These are phyloP conservation scores for Pseudozyma tsukubaensis DNA, from an alignment of 1,284 basidiomycete genomes.

Conservation along the genomic window DNA sequence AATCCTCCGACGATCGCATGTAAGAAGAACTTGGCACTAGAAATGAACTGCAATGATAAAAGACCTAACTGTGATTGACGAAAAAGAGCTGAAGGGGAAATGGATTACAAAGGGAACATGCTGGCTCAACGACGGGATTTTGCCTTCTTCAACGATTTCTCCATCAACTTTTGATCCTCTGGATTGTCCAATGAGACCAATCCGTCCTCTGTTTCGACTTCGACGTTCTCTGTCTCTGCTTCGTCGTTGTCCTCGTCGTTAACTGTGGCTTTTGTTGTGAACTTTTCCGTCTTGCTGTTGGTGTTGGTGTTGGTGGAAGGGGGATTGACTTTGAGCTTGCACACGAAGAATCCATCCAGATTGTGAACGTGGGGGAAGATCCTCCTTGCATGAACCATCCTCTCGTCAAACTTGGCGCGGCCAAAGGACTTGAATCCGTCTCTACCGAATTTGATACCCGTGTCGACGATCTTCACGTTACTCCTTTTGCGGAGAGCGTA, in stretches of 20 bases:
- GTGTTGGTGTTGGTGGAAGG: conserved; percentile 28
- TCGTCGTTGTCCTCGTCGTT: conserved; percentile 11
- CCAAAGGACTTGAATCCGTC: conserved; percentile 91
- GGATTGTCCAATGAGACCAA: conserved; percentile 39
- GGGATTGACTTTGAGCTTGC: conserved; percentile 87
- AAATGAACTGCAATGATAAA: too few relatives aligned
- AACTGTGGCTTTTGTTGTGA: background rate
- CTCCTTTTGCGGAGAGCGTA: conserved; percentile 97
- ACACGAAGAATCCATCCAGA: conserved; percentile 99
- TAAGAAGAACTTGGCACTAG: too few relatives aligned
- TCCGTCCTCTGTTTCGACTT: too few relatives aligned
- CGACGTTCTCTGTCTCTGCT: conserved; percentile 7
- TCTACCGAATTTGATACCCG: conserved; percentile 90
- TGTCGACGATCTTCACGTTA: conserved; percentile 92
- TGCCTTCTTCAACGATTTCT: conserved; percentile 45
- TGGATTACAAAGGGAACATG: background rate
- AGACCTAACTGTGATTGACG: conserved; percentile 2
- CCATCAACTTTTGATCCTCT: conserved; percentile 47
- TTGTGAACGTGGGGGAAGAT: conserved; percentile 70
- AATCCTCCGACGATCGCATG: too few relatives aligned
- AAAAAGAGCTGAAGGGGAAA: background rate
- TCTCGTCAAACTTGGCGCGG: conserved; percentile 86
- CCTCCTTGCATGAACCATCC: conserved; percentile 72
- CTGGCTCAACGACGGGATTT: conserved; percentile 21
- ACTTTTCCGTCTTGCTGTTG: background rate